Evolutionary conservation across 2,329 filamentous ascomycete species (phyloP).

Genomic region (Cucurbitaria berberidis): DNA sequence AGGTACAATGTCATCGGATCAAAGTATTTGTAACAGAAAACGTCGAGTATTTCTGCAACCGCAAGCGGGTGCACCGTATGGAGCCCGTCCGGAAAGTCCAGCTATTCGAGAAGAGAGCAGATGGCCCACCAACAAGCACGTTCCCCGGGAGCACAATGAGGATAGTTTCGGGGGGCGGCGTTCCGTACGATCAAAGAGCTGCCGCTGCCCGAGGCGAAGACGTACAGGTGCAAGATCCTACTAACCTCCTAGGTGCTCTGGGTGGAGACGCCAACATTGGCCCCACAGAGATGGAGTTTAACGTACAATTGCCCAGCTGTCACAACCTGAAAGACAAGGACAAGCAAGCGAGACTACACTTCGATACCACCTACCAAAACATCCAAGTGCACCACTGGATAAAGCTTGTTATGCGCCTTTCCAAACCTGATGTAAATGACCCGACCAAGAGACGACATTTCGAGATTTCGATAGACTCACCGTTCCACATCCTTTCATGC

Average conservation of each 20-base stretch:
- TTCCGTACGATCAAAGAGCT: conserved; percentile 67
- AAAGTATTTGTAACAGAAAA: conserved; percentile 92
- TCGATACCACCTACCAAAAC: conserved; percentile 91
- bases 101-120: conserved; percentile 86
- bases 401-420: conserved; percentile 95
- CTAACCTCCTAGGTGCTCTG: conserved; percentile 82
- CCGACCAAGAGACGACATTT: conserved; percentile 84
- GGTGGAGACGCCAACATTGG: conserved; percentile 76
- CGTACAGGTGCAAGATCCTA: conserved; percentile 59
- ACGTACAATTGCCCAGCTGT: conserved; percentile 88
- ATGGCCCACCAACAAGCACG: conserved; percentile 73
- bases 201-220: conserved; percentile 63
- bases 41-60: conserved; percentile 87
- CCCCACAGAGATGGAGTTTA: conserved; percentile 93
- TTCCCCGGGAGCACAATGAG: conserved; percentile 79
- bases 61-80: conserved; percentile 82
- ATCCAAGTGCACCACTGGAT: conserved; percentile 97
- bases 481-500: conserved; percentile 91
- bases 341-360: conserved; percentile 71
- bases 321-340: conserved; percentile 79
- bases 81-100: conserved; percentile 84
- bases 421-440: conserved; percentile 79
- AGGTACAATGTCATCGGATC: conserved; percentile 90
- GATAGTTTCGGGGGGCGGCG: conserved; percentile 80
- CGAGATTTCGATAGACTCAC: conserved; percentile 95